These are phyloP conservation scores for Aureobasidium namibiae DNA, from an alignment of 2,329 filamentous ascomycete species.

Conservation along the genomic window DNA sequence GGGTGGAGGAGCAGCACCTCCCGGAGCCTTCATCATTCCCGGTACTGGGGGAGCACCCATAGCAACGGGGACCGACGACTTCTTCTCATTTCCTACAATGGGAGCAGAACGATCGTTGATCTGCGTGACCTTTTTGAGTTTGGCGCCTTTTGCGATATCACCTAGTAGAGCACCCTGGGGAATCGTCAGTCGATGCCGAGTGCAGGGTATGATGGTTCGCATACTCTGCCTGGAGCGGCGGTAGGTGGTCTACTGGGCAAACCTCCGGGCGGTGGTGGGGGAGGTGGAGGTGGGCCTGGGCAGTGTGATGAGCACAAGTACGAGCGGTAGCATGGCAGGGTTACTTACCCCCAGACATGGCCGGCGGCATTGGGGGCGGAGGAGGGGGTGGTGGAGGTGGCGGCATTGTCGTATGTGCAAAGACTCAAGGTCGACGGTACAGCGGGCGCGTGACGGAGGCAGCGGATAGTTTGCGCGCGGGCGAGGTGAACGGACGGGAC, in stretches of 20 bases:
- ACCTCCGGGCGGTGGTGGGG: slow-evolving; percentile 51
- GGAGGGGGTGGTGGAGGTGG: slow-evolving; percentile 62
- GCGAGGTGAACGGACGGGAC: neutral
- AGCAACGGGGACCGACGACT: slow-evolving; percentile 52
- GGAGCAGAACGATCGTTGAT: slow-evolving; percentile 92
- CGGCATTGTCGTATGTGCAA: slow-evolving; percentile 27
- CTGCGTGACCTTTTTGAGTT: slow-evolving; percentile 69
- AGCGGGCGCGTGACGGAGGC: slow-evolving; percentile 1
- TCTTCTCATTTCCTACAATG: slow-evolving; percentile 49
- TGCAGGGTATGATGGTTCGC: slow-evolving; percentile 20
- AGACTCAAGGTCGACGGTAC: neutral
- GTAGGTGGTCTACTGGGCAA: slow-evolving; percentile 51
- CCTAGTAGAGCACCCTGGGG: slow-evolving; percentile 71
- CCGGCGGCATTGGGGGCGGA: slow-evolving; percentile 51
- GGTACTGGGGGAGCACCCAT: slow-evolving; percentile 79
- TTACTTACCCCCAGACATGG: slow-evolving; percentile 39
- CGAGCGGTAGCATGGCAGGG: neutral
- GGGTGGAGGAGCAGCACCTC: slow-evolving; percentile 61
- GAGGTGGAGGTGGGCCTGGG: slow-evolving; percentile 49
- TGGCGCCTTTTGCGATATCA: slow-evolving; percentile 76
- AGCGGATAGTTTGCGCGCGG: neutral
- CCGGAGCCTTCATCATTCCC: slow-evolving; percentile 49
- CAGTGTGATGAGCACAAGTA: neutral
- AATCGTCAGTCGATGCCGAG: neutral
- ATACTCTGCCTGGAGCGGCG: slow-evolving; percentile 54